Evolutionary conservation across 352 stramenopile species (phyloP).

Genomic region (Aphanomyces stellatus): DNA sequence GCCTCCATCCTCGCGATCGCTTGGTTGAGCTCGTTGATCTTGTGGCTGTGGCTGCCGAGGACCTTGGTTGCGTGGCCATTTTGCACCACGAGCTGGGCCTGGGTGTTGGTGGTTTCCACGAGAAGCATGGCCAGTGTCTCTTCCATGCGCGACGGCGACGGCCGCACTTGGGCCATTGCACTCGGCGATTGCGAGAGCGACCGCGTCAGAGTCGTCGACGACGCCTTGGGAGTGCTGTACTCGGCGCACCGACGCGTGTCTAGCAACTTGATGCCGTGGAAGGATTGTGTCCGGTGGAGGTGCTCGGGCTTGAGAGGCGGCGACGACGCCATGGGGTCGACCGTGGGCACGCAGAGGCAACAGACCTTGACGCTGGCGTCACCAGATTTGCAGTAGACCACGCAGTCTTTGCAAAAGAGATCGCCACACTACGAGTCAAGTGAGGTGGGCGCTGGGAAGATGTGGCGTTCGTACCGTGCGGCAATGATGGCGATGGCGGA

Average conservation of each 20-base stretch:
- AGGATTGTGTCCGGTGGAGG: neutral
- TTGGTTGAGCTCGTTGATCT: neutral
- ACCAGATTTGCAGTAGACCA: neutral
- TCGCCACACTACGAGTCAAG: neutral
- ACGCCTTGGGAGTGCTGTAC: neutral
- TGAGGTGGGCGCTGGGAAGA: neutral
- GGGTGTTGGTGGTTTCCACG: neutral
- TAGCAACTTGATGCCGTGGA: neutral
- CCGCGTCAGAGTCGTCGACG: neutral
- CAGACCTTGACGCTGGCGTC: neutral
- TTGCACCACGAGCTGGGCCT: neutral
- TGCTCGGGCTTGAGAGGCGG: too few species aligned
- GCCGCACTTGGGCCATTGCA: too few species aligned
- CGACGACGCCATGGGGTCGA: neutral
- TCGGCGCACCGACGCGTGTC: neutral
- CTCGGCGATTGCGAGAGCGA: neutral
- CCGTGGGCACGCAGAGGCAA: neutral
- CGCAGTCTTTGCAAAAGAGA: conserved; percentile 3
- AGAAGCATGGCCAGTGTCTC: neutral
- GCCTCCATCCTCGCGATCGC: neutral
- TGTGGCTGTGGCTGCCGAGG: neutral
- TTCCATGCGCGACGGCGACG: neutral
- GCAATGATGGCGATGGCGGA: conserved; percentile 7
- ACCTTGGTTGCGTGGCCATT: neutral
- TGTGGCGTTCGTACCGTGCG: neutral